Percentiles rank a stretch among this genome's conserved stretches.
Evolutionary conservation across 208 protist species (phyloP).

Genomic region (Acanthamoeba pearcei): DNA sequence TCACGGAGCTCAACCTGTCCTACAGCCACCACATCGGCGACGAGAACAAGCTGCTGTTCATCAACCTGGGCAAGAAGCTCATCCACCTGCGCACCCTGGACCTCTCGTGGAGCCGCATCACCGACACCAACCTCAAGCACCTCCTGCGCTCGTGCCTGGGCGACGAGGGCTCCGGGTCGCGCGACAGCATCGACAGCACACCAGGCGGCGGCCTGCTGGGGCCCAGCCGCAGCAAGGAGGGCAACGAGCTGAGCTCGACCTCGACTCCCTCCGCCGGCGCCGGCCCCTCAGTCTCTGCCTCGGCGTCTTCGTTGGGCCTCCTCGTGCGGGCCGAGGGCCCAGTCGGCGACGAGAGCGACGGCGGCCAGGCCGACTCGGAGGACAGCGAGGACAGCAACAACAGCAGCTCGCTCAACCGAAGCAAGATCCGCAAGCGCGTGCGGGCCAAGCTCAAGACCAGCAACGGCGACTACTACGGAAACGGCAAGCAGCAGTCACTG

Average conservation of each 20-base stretch:
- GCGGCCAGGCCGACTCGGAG: slow-evolving; percentile 20
- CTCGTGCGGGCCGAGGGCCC: neutral
- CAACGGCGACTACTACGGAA: neutral
- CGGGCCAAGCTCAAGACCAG: slow-evolving; percentile 50
- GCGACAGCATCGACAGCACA: slow-evolving; percentile 14
- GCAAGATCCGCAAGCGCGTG: slow-evolving; percentile 35
- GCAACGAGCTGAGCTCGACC: neutral
- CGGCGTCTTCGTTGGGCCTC: neutral
- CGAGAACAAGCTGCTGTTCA: slow-evolving; percentile 58
- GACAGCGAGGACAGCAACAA: slow-evolving; percentile 28
- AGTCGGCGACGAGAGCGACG: slow-evolving; percentile 28
- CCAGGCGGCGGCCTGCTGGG: neutral
- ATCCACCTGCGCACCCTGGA: slow-evolving; percentile 45
- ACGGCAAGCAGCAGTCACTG: neutral
- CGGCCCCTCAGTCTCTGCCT: neutral
- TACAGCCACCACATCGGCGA: slow-evolving; percentile 68
- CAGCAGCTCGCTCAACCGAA: neutral
- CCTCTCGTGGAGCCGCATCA: slow-evolving; percentile 57
- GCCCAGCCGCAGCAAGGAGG: neutral
- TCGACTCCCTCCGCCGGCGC: neutral
- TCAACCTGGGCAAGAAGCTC: slow-evolving; percentile 23
- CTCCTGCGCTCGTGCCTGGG: slow-evolving; percentile 50
- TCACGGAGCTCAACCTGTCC: slow-evolving; percentile 53
- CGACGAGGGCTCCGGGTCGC: neutral
- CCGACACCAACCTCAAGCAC: slow-evolving; percentile 46